Evolutionary conservation across 176 grass and related monocot species (phyloP).

Genomic region (Pharus latifolius): DNA sequence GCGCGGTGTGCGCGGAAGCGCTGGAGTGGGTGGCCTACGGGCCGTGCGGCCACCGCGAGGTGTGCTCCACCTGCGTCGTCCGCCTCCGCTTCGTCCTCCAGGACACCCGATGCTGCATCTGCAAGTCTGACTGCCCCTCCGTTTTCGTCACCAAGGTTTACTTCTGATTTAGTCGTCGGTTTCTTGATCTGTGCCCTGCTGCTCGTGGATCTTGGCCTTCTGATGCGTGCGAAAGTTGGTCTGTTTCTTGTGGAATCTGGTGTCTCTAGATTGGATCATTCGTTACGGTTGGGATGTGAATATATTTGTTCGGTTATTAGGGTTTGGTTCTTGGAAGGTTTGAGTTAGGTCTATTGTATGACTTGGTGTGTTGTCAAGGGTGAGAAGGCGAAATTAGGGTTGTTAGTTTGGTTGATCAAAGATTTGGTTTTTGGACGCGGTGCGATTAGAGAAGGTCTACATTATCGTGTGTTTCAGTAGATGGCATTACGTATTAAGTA

Average conservation of each 20-base stretch:
- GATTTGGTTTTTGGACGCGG: not conserved
- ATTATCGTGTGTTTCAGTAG: not conserved
- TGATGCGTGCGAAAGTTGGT: not conserved
- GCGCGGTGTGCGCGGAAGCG: constrained; percentile 73
- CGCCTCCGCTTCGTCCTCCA: constrained; percentile 76
- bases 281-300: not conserved
- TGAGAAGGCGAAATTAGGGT: not conserved
- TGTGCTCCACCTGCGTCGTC: constrained; percentile 85
- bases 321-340: not conserved
- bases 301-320: not conserved
- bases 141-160: constrained; percentile 85
- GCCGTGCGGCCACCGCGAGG: constrained; percentile 77
- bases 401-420: not conserved
- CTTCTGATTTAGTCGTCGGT: not conserved
- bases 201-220: constrained; percentile 22
- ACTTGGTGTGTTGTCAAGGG: not conserved
- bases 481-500: not conserved
- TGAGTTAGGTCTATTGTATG: not conserved
- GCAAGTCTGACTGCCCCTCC: constrained; percentile 60
- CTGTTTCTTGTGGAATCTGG: not conserved
- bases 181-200: not conserved
- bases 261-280: not conserved
- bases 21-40: constrained; percentile 90
- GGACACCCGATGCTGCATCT: constrained; percentile 77
- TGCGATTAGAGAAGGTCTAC: not conserved